Evolutionary conservation across 2,329 filamentous ascomycete genomes (phyloP).

Genomic region (Penicillium sp.): DNA sequence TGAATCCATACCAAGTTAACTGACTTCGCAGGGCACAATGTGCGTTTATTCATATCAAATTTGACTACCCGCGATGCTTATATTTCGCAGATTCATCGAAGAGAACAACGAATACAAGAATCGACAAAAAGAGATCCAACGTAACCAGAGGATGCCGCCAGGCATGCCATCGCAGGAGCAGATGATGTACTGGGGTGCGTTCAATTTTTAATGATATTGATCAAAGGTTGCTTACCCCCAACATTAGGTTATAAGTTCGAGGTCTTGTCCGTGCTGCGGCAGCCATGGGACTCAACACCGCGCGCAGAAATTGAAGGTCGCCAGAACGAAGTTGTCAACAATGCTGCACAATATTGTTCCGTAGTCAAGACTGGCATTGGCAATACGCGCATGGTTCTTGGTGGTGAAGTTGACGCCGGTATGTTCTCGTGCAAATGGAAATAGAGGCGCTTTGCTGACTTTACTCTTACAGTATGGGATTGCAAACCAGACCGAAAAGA

Average conservation of each 20-base stretch:
- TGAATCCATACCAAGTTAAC: constrained; percentile 16
- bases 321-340: constrained; percentile 69
- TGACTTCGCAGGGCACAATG: constrained; percentile 50
- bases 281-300: constrained; percentile 66
- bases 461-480: constrained; percentile 64
- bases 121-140: constrained; percentile 57
- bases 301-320: constrained; percentile 75
- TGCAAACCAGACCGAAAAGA: constrained; percentile 63
- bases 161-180: constrained; percentile 64
- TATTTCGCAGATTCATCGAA: constrained; percentile 70
- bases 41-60: constrained; percentile 28
- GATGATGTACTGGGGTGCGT: constrained; percentile 86
- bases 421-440: constrained; percentile 28
- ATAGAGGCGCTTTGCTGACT: constrained; percentile 2
- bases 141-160: constrained; percentile 45
- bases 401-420: constrained; percentile 91
- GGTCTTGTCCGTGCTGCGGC: constrained; percentile 70
- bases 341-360: constrained; percentile 92
- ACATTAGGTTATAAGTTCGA: constrained; percentile 89
- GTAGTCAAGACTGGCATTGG: constrained; percentile 86
- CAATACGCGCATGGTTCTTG: constrained; percentile 67
- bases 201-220: background rate
- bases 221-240: constrained; percentile 2
- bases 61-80: background rate
- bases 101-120: constrained; percentile 76